Evolutionary conservation across 345 rosid species (phyloP).

Genomic region (Linum tenue): DNA sequence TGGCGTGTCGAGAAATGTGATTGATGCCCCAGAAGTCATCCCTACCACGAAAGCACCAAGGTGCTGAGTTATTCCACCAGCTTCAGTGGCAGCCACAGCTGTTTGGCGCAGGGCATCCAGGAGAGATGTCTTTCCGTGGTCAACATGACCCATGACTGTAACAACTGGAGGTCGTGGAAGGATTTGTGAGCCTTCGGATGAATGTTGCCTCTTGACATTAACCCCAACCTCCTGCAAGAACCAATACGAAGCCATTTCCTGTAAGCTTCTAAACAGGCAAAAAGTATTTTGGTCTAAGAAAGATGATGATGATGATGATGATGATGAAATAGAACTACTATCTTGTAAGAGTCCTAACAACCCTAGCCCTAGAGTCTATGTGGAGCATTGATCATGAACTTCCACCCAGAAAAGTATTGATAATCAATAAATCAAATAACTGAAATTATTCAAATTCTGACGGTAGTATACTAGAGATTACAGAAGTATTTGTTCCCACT

Average conservation of each 20-base stretch:
- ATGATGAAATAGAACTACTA: too few relatives aligned
- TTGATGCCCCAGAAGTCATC: conserved; percentile 80
- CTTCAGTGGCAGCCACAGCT: conserved; percentile 82
- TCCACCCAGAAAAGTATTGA: too few relatives aligned
- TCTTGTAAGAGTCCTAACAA: background rate
- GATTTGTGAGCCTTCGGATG: conserved; percentile 55
- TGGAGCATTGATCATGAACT: too few relatives aligned
- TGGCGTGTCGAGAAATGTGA: conserved; percentile 89
- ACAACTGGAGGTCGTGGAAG: conserved; percentile 73
- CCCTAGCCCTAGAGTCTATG: background rate
- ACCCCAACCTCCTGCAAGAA: conserved; percentile 66
- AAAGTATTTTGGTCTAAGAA: background rate
- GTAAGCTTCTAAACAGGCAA: conserved; percentile 1
- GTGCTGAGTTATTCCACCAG: conserved; percentile 98
- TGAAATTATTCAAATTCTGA: too few relatives aligned
- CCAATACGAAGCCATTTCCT: background rate
- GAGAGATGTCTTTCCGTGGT: conserved; percentile 93
- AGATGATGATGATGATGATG: background rate
- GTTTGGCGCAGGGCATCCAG: conserved; percentile 81
- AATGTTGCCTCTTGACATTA: conserved; percentile 62
- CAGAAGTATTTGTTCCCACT: too few relatives aligned
- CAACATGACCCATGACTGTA: conserved; percentile 96
- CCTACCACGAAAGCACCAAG: conserved; percentile 84
- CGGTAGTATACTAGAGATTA: too few relatives aligned
- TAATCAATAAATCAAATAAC: too few relatives aligned